phyloP scores from a whole-genome alignment of 1,284 basidiomycete genomes.

The Mixia osmundae region DNA sequence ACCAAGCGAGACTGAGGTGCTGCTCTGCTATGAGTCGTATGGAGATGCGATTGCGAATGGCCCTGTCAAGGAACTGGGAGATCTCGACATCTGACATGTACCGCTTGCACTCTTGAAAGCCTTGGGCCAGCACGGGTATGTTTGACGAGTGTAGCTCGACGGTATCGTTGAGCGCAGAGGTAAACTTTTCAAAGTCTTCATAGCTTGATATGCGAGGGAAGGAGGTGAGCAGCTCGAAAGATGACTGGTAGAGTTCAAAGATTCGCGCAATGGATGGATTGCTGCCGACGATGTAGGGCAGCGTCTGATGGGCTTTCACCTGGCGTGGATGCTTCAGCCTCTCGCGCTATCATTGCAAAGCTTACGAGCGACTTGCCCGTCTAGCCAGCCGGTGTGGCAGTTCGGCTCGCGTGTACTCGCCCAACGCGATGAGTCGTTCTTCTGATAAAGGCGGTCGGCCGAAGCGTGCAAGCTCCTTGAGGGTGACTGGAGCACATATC shows the following conservation, averaged over 20 bases:
- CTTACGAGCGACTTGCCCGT: conserved; percentile 7
- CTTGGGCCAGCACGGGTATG: conserved; percentile 68
- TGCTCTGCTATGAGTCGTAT: conserved; percentile 78
- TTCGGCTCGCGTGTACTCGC: conserved; percentile 14
- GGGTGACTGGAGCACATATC: too few species aligned
- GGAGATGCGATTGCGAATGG: conserved; percentile 65
- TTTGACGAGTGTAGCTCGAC: conserved; percentile 63
- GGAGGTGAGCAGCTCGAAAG: conserved; percentile 46
- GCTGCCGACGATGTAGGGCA: conserved; percentile 48
- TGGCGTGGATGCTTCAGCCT: not conserved
- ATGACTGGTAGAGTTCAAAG: conserved; percentile 44
- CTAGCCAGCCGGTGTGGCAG: conserved; percentile 14
- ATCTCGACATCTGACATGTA: conserved; percentile 61
- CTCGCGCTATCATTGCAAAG: too few species aligned
- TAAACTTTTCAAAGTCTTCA: conserved; percentile 45
- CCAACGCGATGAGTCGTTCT: conserved; percentile 12
- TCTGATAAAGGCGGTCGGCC: conserved; percentile 14
- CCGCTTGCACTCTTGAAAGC: conserved; percentile 60
- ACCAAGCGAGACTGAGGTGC: conserved; percentile 47
- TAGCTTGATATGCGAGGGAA: conserved; percentile 41
- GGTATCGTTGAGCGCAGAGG: conserved; percentile 39
- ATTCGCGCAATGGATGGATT: conserved; percentile 63
- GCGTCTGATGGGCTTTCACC: conserved; percentile 15
- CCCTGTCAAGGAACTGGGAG: conserved; percentile 52
- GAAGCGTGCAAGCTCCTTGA: conserved; percentile 12